These are phyloP conservation scores for Camellia japonica DNA, from an alignment of 148 eudicot species.

Conservation along the genomic window DNA sequence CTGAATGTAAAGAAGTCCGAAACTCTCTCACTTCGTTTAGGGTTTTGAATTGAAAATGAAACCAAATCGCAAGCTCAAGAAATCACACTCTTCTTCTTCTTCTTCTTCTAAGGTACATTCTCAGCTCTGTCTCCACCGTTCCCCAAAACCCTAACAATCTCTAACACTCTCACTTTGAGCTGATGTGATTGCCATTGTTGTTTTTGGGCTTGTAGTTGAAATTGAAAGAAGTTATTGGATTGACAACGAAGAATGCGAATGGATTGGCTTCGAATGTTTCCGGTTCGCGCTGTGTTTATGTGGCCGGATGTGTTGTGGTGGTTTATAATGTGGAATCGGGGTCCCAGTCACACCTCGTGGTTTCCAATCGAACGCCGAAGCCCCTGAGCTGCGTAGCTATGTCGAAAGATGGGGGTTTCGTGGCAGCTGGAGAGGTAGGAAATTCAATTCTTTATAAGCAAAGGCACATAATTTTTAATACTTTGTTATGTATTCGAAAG, in stretches of 20 bases:
- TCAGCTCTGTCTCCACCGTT: not conserved
- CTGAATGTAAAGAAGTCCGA: not conserved
- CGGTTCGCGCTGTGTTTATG: slow-evolving; percentile 41
- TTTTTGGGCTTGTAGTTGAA: slow-evolving; percentile 28
- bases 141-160: slow-evolving; percentile 1
- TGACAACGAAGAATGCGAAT: slow-evolving; percentile 46
- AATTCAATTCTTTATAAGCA: not conserved
- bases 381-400: slow-evolving; percentile 50
- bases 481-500: not conserved
- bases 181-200: not conserved
- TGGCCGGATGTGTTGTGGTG: slow-evolving; percentile 58
- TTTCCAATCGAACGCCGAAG: slow-evolving; percentile 41
- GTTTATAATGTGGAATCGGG: slow-evolving; percentile 43
- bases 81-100: slow-evolving; percentile 21
- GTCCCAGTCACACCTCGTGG: slow-evolving; percentile 41
- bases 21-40: slow-evolving; percentile 7
- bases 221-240: slow-evolving; percentile 49
- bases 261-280: slow-evolving; percentile 41
- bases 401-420: slow-evolving; percentile 37
- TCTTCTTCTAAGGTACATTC: slow-evolving; percentile 32
- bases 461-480: not conserved
- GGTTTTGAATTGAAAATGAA: slow-evolving; percentile 30
- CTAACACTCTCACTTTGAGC: not conserved
- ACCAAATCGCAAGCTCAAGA: slow-evolving; percentile 36
- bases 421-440: slow-evolving; percentile 64